A percentile compares a stretch with the other conserved stretches of the same genome.
phyloP scores from a whole-genome alignment of 208 protist species.

The Trichomonas vaginalis region DNA sequence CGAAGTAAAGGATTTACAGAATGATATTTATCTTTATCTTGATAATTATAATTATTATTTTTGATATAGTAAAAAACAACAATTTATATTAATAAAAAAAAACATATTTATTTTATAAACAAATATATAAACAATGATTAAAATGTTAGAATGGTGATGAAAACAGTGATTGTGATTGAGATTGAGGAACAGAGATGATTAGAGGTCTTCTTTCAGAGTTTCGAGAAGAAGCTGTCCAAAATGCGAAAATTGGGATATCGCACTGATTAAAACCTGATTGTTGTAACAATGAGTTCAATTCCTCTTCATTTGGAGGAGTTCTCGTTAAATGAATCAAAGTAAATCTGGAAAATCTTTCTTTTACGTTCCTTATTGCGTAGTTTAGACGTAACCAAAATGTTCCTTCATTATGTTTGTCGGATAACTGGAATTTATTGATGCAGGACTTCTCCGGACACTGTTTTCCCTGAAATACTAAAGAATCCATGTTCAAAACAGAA shows the following conservation, averaged over 20 bases:
- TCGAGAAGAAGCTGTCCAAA: neutral
- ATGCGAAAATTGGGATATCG: neutral
- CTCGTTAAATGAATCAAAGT: neutral
- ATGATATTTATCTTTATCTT: no score
- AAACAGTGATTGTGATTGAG: no score
- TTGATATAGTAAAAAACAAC: no score
- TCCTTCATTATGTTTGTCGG: neutral
- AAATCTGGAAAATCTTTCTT: neutral
- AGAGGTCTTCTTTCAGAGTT: neutral
- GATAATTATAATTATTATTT: no score
- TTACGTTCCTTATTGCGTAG: neutral
- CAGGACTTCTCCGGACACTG: neutral
- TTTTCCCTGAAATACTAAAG: neutral
- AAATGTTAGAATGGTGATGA: no score
- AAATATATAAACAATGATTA: no score
- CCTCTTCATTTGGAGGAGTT: neutral
- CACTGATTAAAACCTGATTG: neutral
- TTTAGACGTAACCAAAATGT: neutral
- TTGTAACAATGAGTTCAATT: neutral
- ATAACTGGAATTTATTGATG: neutral
- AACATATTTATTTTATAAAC: no score
- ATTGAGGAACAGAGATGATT: neutral
- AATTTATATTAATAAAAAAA: no score
- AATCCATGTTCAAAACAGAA: neutral
- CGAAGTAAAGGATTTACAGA: no score